A percentile compares a stretch with the other conserved stretches of the same genome.
Evolutionary conservation across 2,329 filamentous ascomycete species (phyloP).

Genomic region (Grosmannia huntii): DNA sequence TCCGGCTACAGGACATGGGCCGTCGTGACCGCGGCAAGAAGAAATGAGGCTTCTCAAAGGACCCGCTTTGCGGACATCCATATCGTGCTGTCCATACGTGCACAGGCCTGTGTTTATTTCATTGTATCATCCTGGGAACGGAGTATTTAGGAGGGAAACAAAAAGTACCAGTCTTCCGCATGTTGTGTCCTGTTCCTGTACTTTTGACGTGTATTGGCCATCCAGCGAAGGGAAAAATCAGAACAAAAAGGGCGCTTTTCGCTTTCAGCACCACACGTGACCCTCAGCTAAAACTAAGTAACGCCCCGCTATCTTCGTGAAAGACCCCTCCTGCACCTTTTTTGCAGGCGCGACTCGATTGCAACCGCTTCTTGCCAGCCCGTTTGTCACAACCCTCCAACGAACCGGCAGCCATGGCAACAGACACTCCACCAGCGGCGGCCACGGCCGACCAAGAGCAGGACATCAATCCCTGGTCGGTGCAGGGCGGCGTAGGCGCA

Average conservation of each 20-base stretch:
- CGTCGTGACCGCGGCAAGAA: constrained; percentile 31
- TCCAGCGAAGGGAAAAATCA: neutral
- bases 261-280: neutral
- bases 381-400: neutral
- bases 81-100: neutral
- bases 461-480: constrained; percentile 15
- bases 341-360: neutral
- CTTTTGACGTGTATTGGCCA: too few relatives aligned
- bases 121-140: neutral
- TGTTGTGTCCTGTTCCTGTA: neutral
- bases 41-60: neutral
- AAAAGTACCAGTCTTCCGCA: neutral
- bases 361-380: neutral
- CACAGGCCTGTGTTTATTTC: too few relatives aligned
- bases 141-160: neutral
- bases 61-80: neutral
- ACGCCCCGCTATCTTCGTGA: neutral
- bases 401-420: constrained; percentile 4
- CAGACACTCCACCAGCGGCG: constrained; percentile 12
- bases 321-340: neutral
- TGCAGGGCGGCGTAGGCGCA: constrained; percentile 11
- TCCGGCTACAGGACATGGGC: constrained; percentile 40
- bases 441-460: constrained; percentile 7
- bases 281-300: neutral
- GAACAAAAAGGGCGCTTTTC: neutral